Percentiles rank a stretch among this genome's conserved stretches.
phyloP scores from a whole-genome alignment of 1,139 yeast genomes.

The Geotrichum europaeum region DNA sequence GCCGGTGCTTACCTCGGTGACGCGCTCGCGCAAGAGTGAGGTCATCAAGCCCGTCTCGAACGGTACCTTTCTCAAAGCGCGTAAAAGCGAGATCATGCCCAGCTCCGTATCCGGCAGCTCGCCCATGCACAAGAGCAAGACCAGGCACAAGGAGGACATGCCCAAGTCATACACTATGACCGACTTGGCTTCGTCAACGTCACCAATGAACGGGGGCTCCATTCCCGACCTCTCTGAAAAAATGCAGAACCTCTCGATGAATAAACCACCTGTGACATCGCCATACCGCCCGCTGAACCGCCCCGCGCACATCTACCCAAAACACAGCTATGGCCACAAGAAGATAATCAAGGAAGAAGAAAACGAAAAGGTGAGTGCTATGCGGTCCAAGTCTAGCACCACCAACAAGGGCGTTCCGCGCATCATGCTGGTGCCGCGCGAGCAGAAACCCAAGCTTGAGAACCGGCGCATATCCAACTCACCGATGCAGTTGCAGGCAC shows the following conservation, averaged over 20 bases:
- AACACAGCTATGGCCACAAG: slow-evolving; percentile 3
- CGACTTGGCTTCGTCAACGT: slow-evolving; percentile 1
- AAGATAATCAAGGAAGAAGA: background rate
- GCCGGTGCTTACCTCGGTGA: background rate
- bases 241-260: background rate
- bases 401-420: slow-evolving; percentile 8
- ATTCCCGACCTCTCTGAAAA: background rate
- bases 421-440: slow-evolving; percentile 7
- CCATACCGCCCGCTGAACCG: slow-evolving; percentile 6
- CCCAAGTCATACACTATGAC: slow-evolving; percentile 2
- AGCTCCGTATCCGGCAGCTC: background rate
- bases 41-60: background rate
- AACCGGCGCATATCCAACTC: background rate
- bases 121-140: background rate
- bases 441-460: background rate
- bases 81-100: background rate
- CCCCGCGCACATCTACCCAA: slow-evolving; percentile 6
- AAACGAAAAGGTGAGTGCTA: background rate
- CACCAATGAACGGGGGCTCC: background rate
- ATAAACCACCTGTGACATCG: background rate
- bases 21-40: background rate
- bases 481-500: background rate
- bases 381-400: slow-evolving; percentile 2
- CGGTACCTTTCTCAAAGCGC: background rate
- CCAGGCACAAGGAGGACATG: background rate